Percentiles rank a stretch among this genome's conserved stretches.
Evolutionary conservation across 2,329 filamentous ascomycete species (phyloP).

Genomic region (Magnaporthiopsis incrustans): DNA sequence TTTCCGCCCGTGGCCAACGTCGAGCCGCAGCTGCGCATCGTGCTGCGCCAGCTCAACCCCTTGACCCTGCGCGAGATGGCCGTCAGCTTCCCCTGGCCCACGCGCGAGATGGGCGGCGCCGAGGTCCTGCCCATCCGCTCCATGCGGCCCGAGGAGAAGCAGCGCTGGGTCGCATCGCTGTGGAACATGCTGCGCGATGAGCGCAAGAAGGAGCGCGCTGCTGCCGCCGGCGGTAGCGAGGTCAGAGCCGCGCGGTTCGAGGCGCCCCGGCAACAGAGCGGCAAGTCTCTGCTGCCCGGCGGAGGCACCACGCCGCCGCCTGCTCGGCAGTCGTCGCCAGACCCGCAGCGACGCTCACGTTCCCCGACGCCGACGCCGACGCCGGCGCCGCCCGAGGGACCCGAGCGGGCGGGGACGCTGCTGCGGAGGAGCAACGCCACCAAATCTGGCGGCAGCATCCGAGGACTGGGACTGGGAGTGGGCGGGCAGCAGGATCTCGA

Average conservation of each 20-base stretch:
- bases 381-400: background rate
- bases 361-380: background rate
- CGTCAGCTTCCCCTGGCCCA: conserved; percentile 28
- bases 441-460: background rate
- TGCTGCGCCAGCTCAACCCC: conserved; percentile 23
- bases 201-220: conserved; percentile 7
- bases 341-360: background rate
- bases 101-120: conserved; percentile 25
- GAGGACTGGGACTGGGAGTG: background rate
- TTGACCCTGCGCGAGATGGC: conserved; percentile 26
- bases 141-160: conserved; percentile 27
- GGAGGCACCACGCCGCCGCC: no score
- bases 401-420: background rate
- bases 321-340: no score
- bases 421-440: conserved; percentile 6
- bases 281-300: background rate
- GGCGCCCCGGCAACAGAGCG: conserved; percentile 1
- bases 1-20: conserved; percentile 22
- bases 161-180: conserved; percentile 23
- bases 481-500: background rate
- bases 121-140: conserved; percentile 27
- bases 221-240: background rate
- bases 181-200: conserved; percentile 21
- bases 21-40: conserved; percentile 23
- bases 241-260: conserved; percentile 5